Evolutionary conservation across 139 green algal genomes (phyloP).

Genomic region (Microglena sp.): DNA sequence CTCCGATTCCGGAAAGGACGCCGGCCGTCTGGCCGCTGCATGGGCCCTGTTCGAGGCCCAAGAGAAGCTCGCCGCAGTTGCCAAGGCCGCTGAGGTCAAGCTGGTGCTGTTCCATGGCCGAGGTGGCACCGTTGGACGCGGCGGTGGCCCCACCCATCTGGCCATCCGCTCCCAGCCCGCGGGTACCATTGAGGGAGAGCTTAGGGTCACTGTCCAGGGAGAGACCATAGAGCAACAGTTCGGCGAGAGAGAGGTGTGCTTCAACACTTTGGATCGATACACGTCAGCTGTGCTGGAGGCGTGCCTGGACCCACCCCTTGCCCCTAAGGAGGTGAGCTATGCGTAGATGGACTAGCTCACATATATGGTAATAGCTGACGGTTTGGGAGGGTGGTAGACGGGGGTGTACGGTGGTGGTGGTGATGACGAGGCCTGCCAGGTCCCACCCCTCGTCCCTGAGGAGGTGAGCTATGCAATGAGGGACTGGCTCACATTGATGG

Average conservation of each 20-base stretch:
- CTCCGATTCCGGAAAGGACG: conserved; percentile 93
- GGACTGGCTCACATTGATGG: too few relatives aligned
- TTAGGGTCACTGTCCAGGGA: conserved; percentile 85
- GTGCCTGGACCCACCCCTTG: conserved; percentile 26
- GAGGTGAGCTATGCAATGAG: not conserved
- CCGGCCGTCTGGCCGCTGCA: conserved; percentile 81
- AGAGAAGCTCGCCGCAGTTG: conserved; percentile 21
- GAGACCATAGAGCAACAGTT: conserved; percentile 92
- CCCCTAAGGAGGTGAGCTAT: conserved; percentile 19
- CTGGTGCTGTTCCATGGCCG: conserved; percentile 95
- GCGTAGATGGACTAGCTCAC: not conserved
- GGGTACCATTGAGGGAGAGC: conserved; percentile 59
- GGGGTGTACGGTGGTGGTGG: too few relatives aligned
- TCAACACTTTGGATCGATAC: conserved; percentile 77
- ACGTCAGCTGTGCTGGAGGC: conserved; percentile 72
- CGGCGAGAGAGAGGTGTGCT: conserved; percentile 43
- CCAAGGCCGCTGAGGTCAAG: conserved; percentile 8
- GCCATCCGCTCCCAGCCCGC: conserved; percentile 90
- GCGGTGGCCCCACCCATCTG: conserved; percentile 86
- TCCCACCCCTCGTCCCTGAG: too few relatives aligned
- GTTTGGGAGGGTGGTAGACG: not conserved
- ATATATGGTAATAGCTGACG: not conserved
- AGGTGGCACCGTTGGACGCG: conserved; percentile 87
- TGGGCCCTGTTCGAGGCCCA: conserved; percentile 78
- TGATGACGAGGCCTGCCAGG: too few relatives aligned